Percentiles rank a stretch among this genome's conserved stretches.
Conservation (phyloP, 2,329 filamentous ascomycete species). For the Penicillium verrucosum region DNA sequence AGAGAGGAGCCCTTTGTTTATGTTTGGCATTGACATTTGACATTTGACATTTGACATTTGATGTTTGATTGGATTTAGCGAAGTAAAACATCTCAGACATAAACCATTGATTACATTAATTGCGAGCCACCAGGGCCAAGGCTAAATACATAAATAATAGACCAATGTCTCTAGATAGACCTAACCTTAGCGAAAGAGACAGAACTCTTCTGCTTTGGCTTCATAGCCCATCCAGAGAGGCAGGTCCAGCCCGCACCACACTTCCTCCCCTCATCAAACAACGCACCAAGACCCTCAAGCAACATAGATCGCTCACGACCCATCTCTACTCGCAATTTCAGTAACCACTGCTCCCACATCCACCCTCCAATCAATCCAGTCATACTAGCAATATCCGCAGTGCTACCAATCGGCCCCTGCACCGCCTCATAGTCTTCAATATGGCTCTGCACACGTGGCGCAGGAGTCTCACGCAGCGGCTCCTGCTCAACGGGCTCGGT, state of each 20-base stretch:
- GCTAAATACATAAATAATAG: neutral
- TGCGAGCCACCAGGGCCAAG: conserved; percentile 3
- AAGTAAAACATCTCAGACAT: neutral
- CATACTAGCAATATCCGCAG: conserved; percentile 68
- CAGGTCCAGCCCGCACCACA: conserved; percentile 58
- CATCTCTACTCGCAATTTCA: conserved; percentile 83
- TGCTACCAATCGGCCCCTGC: conserved; percentile 59
- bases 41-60: neutral
- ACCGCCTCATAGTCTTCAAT: conserved; percentile 57
- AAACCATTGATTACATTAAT: conserved; percentile 19
- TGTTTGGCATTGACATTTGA: neutral
- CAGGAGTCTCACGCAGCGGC: conserved; percentile 43
- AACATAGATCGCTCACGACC: conserved; percentile 59
- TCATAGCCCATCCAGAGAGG: conserved; percentile 58
- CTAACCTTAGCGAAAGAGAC: neutral
- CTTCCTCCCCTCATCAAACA: conserved; percentile 60
- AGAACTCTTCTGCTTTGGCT: conserved; percentile 36
- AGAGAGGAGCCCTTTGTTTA: neutral
- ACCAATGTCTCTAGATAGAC: neutral
- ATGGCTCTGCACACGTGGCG: conserved; percentile 35
- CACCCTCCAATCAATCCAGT: conserved; percentile 81
- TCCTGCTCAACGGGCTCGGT: conserved; percentile 46
- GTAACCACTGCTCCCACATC: conserved; percentile 95
- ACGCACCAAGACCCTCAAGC: conserved; percentile 55
- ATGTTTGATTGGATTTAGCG: neutral